A percentile compares a stretch with the other conserved stretches of the same genome.
Evolutionary conservation across 1,284 basidiomycete genomes (phyloP).

Genomic region (Austroboletus rostrupii): DNA sequence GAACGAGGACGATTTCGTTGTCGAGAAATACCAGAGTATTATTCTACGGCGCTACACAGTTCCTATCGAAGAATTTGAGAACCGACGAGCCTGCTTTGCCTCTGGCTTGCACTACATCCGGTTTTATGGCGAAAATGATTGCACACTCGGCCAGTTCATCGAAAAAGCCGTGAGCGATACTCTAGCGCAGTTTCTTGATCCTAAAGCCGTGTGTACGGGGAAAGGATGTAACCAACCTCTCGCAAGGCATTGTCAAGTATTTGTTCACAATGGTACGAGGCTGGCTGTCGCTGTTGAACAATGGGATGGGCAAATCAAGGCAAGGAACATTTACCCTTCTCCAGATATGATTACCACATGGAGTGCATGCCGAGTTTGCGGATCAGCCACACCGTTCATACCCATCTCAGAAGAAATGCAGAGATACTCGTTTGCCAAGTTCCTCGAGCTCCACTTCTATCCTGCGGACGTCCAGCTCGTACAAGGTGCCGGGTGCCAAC

Average conservation of each 20-base stretch:
- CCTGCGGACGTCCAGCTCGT: slow-evolving; percentile 79
- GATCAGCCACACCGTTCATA: slow-evolving; percentile 81
- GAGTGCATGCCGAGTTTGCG: slow-evolving; percentile 86
- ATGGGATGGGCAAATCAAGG: slow-evolving; percentile 75
- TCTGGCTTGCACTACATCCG: slow-evolving; percentile 71
- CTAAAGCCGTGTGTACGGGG: slow-evolving; percentile 73
- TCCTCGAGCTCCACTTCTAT: slow-evolving; percentile 90
- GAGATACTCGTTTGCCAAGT: slow-evolving; percentile 91
- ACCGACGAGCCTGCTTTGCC: slow-evolving; percentile 66
- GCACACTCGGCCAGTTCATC: slow-evolving; percentile 89
- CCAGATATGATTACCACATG: slow-evolving; percentile 86
- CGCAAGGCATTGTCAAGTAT: slow-evolving; percentile 83
- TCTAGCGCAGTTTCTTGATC: slow-evolving; percentile 63
- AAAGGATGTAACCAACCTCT: slow-evolving; percentile 82
- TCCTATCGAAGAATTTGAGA: slow-evolving; percentile 63
- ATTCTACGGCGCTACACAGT: slow-evolving; percentile 72
- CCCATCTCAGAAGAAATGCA: slow-evolving; percentile 92
- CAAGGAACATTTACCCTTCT: slow-evolving; percentile 48
- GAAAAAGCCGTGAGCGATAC: slow-evolving; percentile 76
- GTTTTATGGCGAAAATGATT: slow-evolving; percentile 92
- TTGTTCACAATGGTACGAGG: slow-evolving; percentile 84
- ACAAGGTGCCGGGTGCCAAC: slow-evolving; percentile 82
- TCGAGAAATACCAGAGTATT: slow-evolving; percentile 92
- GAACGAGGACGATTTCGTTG: slow-evolving; percentile 79
- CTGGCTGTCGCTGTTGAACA: slow-evolving; percentile 85